Evolutionary conservation across 2,329 filamentous ascomycete species (phyloP), one percentile per base, ranked within the genome.

Genomic region (Karstenula rhodostoma): DNA sequence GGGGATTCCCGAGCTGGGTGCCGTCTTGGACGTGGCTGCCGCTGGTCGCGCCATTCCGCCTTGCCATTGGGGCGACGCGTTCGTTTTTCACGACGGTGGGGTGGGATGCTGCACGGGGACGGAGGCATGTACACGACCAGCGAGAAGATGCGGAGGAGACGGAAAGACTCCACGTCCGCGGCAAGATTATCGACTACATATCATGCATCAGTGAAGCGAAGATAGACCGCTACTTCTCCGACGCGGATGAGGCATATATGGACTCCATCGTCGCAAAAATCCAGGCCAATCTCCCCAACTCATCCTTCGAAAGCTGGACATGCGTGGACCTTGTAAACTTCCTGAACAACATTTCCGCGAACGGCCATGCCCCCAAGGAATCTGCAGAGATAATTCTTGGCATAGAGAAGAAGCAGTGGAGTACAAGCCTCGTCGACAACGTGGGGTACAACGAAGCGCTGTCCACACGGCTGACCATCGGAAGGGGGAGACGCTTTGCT

Each of bases 1-100:
- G 56, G 13, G 53, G 54, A 1, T 63, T 76, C 19, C 71, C 73
- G 2, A 74, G 71, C 8, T 78, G 74, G 74, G 69, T 76, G 0
- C 76, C 76, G 10, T 72, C 75, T 47, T 76, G 67, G 70, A 70
- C 71, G 7, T 64, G 60, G 25, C 51, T 27, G 10, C 67, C 63
- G 1, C 56, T 67, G 0, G 29, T 47, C 0, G 55, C 60, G 12
- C 67, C 65, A 4, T 63, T 54, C 37, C 58, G 67, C 22, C 32
- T 68, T 7, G 62, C 59, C 19, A 53, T 50, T 2, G 62, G 62
- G 8, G 58, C 55, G 3, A 52, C 42, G 3, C 40, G 59, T 22
- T 27, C 53, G 8, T 37, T 22, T 13, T 40, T 51, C 17, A 23
- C 32, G 5, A 25, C 33, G 4, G 43, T 67, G 12, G 22, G 40